Evolutionary conservation across 306 rosid species (phyloP), one percentile per base, ranked within the genome.

Genomic region (Citrullus mucosospermus): DNA sequence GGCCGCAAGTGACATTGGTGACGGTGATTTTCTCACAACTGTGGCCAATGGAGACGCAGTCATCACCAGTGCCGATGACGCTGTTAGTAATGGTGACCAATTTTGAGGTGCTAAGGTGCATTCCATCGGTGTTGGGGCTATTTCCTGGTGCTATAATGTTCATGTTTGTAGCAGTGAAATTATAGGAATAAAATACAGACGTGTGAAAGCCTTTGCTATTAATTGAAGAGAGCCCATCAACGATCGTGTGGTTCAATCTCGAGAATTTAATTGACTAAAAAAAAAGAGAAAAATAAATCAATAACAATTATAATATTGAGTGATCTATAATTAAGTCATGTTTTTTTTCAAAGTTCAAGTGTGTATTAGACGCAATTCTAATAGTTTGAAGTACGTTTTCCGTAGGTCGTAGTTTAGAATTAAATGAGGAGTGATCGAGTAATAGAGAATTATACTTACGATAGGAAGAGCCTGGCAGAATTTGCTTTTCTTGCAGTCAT

Each of bases 81-180:
- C 85, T 85, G 70, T 74, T 20, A 2, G 81, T 4, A 17, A 93
- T 54, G 5, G n/a, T 82, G 17, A 90, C 85, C 1, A 7, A 6
- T 14, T 12, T 15, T 16, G 89, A 80, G 6, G 25, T 0, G 75
- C 97, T 89, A 1, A 88, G 16, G 32, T 91, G 93, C 16, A 90
- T 81, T n/a, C 98, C 98, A 3, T 91, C 93, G 0, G 98, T 93
- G 87, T 91, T 91, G 0, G 98, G 97, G 77, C 97, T 93, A 2
- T 86, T 55, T 0, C 54, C 85, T 0, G 97, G 93, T 0, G 98
- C 97, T 0, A 51, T 86, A 46, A 90, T 72, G 1, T 65, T 78
- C 12, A 93, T 60, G 72, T 75, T 10, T 2, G 50, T 20, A 9
- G 83, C 59, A 3, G 84, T 76, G 9, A 93, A 0, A 67, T 91